phyloP scores from a whole-genome alignment of 2,329 filamentous ascomycete species.

The Tolypocladium album region DNA sequence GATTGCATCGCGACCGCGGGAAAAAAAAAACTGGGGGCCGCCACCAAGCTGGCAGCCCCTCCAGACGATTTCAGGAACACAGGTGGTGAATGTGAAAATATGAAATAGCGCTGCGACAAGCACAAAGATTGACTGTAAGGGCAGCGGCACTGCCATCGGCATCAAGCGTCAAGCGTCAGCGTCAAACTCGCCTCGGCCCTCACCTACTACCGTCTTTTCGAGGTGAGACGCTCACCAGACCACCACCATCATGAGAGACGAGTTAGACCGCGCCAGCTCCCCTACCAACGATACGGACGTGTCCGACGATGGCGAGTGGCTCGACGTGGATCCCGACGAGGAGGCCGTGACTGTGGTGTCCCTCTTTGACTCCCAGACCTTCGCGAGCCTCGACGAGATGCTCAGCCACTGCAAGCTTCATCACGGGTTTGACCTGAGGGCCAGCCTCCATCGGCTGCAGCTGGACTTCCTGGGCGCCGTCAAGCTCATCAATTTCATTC shows the following conservation, averaged over 20 bases:
- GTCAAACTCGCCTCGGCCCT: background rate
- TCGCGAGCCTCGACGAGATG: conserved; percentile 54
- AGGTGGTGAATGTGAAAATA: background rate
- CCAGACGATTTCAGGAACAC: background rate
- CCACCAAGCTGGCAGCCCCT: background rate
- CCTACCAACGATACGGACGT: conserved; percentile 2
- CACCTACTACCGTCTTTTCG: background rate
- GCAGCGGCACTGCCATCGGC: background rate
- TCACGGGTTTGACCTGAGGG: conserved; percentile 56
- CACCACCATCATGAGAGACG: background rate
- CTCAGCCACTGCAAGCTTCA: conserved; percentile 56
- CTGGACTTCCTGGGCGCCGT: conserved; percentile 66
- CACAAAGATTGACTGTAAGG: background rate
- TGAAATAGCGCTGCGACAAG: background rate
- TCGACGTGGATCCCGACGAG: conserved; percentile 50
- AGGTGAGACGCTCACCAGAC: background rate
- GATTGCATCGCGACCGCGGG: background rate
- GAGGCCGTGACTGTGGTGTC: conserved; percentile 53
- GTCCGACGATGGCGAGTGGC: conserved; percentile 38
- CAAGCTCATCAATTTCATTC: conserved; percentile 64
- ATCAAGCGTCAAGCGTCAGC: background rate
- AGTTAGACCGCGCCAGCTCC: conserved; percentile 6
- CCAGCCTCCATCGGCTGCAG: conserved; percentile 41
- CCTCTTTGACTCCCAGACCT: conserved; percentile 56
- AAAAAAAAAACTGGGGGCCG: background rate